Evolutionary conservation across 805 yeast genomes (phyloP).

Genomic region (Priceomyces castillae): DNA sequence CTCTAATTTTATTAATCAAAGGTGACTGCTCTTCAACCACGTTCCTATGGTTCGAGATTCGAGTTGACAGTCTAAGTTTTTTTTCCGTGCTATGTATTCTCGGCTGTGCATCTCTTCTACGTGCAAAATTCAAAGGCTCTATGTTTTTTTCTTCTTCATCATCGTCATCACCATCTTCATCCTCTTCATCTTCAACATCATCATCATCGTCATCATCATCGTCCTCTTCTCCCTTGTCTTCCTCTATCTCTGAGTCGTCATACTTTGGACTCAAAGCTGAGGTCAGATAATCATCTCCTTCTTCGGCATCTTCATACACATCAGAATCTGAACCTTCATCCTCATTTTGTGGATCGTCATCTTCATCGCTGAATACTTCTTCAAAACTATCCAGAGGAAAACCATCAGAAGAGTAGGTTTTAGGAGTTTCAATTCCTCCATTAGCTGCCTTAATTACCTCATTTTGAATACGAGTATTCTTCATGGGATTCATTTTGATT

Average conservation of each 20-base stretch:
- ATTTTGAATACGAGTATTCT: neutral
- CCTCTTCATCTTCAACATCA: slow-evolving; percentile 11
- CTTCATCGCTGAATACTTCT: slow-evolving; percentile 11
- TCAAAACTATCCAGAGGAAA: neutral
- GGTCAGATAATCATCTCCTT: slow-evolving; percentile 14
- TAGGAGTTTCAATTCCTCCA: neutral
- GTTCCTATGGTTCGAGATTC: neutral
- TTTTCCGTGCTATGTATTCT: neutral
- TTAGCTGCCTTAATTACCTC: neutral
- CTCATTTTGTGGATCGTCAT: slow-evolving; percentile 14
- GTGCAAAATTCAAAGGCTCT: slow-evolving; percentile 4
- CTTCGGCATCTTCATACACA: slow-evolving; percentile 23
- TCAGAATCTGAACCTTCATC: slow-evolving; percentile 17
- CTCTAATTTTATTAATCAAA: neutral
- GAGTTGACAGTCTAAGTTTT: neutral
- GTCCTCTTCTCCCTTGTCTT: slow-evolving; percentile 13
- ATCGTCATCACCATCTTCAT: slow-evolving; percentile 11
- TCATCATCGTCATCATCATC: slow-evolving; percentile 13
- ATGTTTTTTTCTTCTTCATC: slow-evolving; percentile 11
- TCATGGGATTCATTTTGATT: slow-evolving; percentile 11
- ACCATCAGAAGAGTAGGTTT: neutral
- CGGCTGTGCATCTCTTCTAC: neutral
- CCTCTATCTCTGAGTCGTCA: slow-evolving; percentile 15
- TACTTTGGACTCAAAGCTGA: slow-evolving; percentile 7
- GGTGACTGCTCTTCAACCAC: neutral